Evolutionary conservation across 2,329 filamentous ascomycete genomes (phyloP).

Genomic region (Ascochyta lentis): DNA sequence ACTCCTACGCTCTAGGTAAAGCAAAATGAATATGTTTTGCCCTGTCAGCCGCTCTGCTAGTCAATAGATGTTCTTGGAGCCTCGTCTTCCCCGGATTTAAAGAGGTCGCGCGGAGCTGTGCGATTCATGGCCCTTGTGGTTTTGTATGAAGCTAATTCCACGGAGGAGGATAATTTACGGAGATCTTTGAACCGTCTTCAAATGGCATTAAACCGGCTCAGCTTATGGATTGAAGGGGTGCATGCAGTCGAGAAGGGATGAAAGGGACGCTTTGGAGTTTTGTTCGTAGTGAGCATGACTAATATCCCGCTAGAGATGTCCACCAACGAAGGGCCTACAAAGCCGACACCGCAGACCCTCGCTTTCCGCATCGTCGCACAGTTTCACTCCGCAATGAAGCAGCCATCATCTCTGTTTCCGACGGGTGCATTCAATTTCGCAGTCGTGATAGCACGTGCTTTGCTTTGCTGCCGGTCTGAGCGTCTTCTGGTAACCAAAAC

Average conservation of each 20-base stretch:
- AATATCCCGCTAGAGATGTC: not conserved
- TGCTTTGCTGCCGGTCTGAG: not conserved
- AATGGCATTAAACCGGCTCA: not conserved
- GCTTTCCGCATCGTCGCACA: not conserved
- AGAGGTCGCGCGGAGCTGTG: too few species aligned
- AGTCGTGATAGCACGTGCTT: not conserved
- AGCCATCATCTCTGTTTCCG: not conserved
- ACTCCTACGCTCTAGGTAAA: not conserved
- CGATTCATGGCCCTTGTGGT: too few species aligned
- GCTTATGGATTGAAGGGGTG: not conserved
- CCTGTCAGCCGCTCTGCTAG: too few species aligned
- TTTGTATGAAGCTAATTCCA: too few species aligned
- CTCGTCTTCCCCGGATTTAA: not conserved
- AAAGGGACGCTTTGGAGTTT: not conserved
- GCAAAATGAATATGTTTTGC: not conserved
- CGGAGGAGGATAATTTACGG: not conserved
- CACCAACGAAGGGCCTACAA: not conserved
- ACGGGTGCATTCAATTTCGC: not conserved
- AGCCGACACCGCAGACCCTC: not conserved
- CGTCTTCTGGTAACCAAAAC: not conserved
- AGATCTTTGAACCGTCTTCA: not conserved
- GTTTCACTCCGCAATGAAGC: not conserved
- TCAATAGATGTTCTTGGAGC: not conserved
- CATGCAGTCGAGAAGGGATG: not conserved
- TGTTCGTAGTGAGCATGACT: not conserved